Base-by-base conservation (phyloP, 257 asterid species). In the Craterostigma plantagineum region DNA sequence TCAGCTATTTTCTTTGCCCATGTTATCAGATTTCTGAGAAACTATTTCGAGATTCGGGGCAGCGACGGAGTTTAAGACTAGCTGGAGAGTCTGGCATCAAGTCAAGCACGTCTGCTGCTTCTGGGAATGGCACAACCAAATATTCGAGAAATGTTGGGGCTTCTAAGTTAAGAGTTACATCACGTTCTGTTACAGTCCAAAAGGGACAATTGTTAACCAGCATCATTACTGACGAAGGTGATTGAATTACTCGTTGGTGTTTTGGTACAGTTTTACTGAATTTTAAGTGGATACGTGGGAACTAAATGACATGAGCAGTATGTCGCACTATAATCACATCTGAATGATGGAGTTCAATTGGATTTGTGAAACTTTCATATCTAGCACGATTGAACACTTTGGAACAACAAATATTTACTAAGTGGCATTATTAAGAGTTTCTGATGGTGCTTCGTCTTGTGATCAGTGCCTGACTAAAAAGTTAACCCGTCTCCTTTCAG, bases 1-100 rank as follows among this genome's bases (percentile, higher is more conserved):
- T 23, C 30, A 23, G 30, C 30, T 23, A 2, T 23, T 23, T 23
- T 23, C 30, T 23, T 2, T 23, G 30, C 6, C 30, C 30, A 23
- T 23, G 30, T 43, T 7, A 63, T 50, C 63, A 86, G 95, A 90
- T 83, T 58, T 83, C 98, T 44, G 98, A 86, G 68, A 79, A 92
- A 73, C 63, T 90, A 43, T 90, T 83, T 77, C 58, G 86, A 55
- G 98, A 90, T 67, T 90, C 95, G 38, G 82, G 81, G 45, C 90
- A 85, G 61, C 85, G 98, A 36, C 68, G 95, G 55, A 87, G 92
- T 77, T 67, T 73, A 64, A 79, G 95, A 58, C 83, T 83, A 49
- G 83, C 92, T 54, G 98, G 83, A 52, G 98, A 90, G 51, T 60
- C 87, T 18, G 57, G 67, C 6, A 6, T 23, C 55, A 76, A 52